These are phyloP conservation scores for Cordyceps fumosorosea DNA, from an alignment of 2,329 filamentous ascomycete genomes.

Conservation along the genomic window DNA sequence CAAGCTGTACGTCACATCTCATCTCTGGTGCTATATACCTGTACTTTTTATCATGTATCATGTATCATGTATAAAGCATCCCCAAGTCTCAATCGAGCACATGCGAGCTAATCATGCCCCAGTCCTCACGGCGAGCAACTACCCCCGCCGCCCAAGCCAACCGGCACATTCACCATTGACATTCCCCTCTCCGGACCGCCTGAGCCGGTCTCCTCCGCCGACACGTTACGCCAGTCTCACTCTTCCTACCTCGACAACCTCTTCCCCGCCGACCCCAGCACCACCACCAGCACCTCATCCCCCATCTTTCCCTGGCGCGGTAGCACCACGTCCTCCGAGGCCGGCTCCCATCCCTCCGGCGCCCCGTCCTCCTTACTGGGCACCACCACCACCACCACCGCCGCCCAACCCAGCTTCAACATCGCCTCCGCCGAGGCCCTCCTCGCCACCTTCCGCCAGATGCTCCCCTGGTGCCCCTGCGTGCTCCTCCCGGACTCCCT, in stretches of 20 bases:
- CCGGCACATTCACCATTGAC: constrained; percentile 48
- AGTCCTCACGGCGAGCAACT: constrained; percentile 12
- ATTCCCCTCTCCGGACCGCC: constrained; percentile 39
- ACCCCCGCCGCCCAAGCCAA: constrained; percentile 31
- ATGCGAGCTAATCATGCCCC: not conserved
- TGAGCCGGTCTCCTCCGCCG: constrained; percentile 29
- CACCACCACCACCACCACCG: constrained; percentile 11
- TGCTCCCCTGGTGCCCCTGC: constrained; percentile 38
- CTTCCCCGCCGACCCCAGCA: constrained; percentile 25
- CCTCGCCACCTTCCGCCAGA: constrained; percentile 36
- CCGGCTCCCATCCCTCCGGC: constrained; percentile 21
- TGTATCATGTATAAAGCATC: not conserved
- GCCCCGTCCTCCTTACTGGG: constrained; percentile 18
- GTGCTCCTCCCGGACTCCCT: constrained; percentile 34
- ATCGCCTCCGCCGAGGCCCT: constrained; percentile 44
- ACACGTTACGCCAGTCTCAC: constrained; percentile 38
- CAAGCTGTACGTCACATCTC: constrained; percentile 29
- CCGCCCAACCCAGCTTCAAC: constrained; percentile 45
- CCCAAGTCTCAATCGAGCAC: no score
- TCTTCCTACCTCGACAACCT: constrained; percentile 35
- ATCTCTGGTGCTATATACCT: not conserved
- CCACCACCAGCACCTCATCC: constrained; percentile 15
- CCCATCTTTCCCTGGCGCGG: not conserved
- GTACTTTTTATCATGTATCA: not conserved
- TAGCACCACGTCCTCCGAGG: constrained; percentile 3